These are phyloP conservation scores for Teratosphaeria gauchensis DNA, from an alignment of 2,329 filamentous ascomycete genomes.

Conservation along the genomic window DNA sequence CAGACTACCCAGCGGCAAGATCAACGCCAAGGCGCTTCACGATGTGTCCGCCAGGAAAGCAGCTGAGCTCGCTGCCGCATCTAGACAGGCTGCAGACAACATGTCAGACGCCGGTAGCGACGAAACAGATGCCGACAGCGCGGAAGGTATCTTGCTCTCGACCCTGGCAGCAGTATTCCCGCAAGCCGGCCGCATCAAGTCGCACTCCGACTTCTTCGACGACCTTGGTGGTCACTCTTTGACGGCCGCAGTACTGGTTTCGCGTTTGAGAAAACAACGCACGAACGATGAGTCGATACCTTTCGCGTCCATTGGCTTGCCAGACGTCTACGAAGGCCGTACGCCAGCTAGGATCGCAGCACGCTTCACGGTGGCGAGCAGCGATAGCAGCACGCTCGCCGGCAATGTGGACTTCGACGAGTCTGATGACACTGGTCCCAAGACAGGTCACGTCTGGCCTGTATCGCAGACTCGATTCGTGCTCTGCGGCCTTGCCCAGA, in stretches of 20 bases:
- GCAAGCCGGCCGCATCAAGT: not conserved
- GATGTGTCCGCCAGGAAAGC: slow-evolving; percentile 10
- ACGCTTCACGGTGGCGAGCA: slow-evolving; percentile 8
- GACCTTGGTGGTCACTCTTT: not conserved
- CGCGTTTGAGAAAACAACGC: slow-evolving; percentile 8
- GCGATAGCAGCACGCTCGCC: slow-evolving; percentile 3
- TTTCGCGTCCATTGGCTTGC: slow-evolving; percentile 16
- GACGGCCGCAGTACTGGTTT: slow-evolving; percentile 10
- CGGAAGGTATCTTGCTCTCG: not conserved
- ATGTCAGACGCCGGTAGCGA: not conserved
- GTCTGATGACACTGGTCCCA: slow-evolving; percentile 8
- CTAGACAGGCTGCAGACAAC: not conserved
- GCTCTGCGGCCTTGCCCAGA: slow-evolving; percentile 14
- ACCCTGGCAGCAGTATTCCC: not conserved
- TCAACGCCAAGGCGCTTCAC: slow-evolving; percentile 16
- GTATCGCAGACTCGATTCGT: slow-evolving; percentile 12
- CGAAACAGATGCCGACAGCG: not conserved
- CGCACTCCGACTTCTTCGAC: not conserved
- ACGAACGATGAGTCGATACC: slow-evolving; percentile 7
- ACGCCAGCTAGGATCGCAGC: slow-evolving; percentile 12
- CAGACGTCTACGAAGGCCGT: slow-evolving; percentile 17
- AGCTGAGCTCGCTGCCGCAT: not conserved
- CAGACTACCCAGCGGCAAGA: slow-evolving; percentile 16
- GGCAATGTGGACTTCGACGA: slow-evolving; percentile 6
- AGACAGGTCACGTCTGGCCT: slow-evolving; percentile 10